phyloP scores from a whole-genome alignment of 495 filamentous ascomycete genomes.

The Aspergillus indologenus region DNA sequence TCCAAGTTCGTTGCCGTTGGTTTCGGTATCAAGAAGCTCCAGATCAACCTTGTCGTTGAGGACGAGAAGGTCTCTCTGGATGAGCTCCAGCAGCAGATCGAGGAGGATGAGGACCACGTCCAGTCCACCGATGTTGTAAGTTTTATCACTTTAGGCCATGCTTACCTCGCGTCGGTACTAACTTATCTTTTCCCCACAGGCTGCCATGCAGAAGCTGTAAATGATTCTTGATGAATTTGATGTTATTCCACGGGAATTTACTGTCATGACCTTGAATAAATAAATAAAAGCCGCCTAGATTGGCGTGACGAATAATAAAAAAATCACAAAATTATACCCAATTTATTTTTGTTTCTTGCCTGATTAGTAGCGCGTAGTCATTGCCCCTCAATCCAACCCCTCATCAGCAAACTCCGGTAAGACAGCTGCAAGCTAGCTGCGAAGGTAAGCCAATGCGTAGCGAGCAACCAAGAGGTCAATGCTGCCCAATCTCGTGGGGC shows the following conservation, averaged over 20 bases:
- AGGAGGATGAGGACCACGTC: slow-evolving; percentile 91
- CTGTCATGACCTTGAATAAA: slow-evolving; percentile 26
- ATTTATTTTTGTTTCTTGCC: slow-evolving; percentile 1
- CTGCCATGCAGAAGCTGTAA: slow-evolving; percentile 92
- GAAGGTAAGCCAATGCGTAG: not conserved
- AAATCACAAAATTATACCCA: slow-evolving; percentile 23
- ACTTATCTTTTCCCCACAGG: slow-evolving; percentile 36
- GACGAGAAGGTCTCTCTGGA: slow-evolving; percentile 91
- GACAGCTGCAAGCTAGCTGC: slow-evolving; percentile 1
- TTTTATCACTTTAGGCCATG: slow-evolving; percentile 16
- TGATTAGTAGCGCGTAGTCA: not conserved
- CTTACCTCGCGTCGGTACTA: slow-evolving; percentile 21
- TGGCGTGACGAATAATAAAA: slow-evolving; percentile 26
- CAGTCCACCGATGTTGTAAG: slow-evolving; percentile 89
- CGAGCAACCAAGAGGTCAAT: not conserved
- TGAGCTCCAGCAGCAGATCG: slow-evolving; percentile 84
- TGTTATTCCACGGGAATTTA: slow-evolving; percentile 28
- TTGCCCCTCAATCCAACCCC: not conserved
- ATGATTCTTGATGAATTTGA: slow-evolving; percentile 38
- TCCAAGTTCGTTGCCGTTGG: slow-evolving; percentile 85
- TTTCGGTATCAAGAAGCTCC: slow-evolving; percentile 99
- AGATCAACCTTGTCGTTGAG: slow-evolving; percentile 96
- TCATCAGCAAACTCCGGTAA: not conserved
- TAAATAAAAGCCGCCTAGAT: slow-evolving; percentile 17
- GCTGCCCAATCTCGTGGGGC: not conserved